These are phyloP conservation scores for Suillus weaverae DNA, from an alignment of 768 basidiomycete genomes.

Conservation along the genomic window DNA sequence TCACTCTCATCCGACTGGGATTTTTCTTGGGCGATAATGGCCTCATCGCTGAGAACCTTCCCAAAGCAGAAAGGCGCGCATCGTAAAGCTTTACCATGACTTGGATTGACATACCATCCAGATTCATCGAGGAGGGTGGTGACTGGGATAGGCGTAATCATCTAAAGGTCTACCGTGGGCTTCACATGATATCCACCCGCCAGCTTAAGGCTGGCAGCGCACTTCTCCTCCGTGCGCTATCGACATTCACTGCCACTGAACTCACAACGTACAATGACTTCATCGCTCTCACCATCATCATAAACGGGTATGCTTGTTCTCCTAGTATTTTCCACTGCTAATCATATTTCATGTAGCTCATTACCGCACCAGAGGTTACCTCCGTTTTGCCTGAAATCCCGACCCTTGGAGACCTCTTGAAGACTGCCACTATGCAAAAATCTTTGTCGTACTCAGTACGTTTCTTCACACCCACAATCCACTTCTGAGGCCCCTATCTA, in stretches of 20 bases:
- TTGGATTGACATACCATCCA: constrained; percentile 28
- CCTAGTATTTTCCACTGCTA: neutral
- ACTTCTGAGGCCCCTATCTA: constrained; percentile 3
- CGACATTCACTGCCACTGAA: constrained; percentile 93
- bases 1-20: constrained; percentile 85
- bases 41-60: constrained; percentile 68
- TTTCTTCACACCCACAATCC: neutral
- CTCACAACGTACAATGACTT: constrained; percentile 88
- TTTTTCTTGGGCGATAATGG: constrained; percentile 84
- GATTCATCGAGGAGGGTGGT: constrained; percentile 90
- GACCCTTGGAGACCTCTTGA: too few species aligned
- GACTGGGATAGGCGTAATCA: constrained; percentile 98
- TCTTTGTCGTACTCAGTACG: too few species aligned
- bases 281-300: too few species aligned
- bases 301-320: too few species aligned
- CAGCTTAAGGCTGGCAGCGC: constrained; percentile 86
- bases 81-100: neutral
- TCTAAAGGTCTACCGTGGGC: constrained; percentile 91
- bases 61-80: constrained; percentile 78
- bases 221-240: constrained; percentile 86
- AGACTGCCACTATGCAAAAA: too few species aligned
- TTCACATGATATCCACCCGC: constrained; percentile 84
- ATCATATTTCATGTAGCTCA: constrained; percentile 52
- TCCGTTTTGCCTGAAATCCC: constrained; percentile 83
- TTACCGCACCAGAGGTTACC: constrained; percentile 83